phyloP scores from a whole-genome alignment of 2,329 filamentous ascomycete genomes.

The Pleurostoma richardsiae region DNA sequence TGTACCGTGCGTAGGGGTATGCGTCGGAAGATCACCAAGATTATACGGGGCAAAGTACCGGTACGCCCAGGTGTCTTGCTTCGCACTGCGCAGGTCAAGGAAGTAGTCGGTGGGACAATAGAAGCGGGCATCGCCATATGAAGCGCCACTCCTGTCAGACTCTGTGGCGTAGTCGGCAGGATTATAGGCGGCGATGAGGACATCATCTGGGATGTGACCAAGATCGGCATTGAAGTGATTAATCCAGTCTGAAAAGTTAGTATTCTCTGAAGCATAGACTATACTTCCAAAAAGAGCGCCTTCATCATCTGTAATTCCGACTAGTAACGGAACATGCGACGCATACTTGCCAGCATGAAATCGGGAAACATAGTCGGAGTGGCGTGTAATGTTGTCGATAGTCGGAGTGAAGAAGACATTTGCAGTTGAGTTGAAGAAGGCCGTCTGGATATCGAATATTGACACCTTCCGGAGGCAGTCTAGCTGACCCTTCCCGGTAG shows the following conservation, averaged over 20 bases:
- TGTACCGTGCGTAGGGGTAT: constrained; percentile 29
- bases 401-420: constrained; percentile 35
- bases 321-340: constrained; percentile 26
- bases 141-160: constrained; percentile 32
- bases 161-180: constrained; percentile 26
- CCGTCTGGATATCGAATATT: constrained; percentile 20
- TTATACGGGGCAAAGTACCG: constrained; percentile 37
- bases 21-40: constrained; percentile 26
- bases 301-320: constrained; percentile 27
- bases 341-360: constrained; percentile 20
- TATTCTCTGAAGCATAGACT: constrained; percentile 25
- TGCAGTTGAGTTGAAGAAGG: constrained; percentile 27
- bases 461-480: constrained; percentile 28
- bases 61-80: constrained; percentile 35
- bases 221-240: constrained; percentile 31
- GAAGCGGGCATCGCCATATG: constrained; percentile 40
- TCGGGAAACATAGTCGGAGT: constrained; percentile 21
- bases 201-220: constrained; percentile 26
- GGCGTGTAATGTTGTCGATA: constrained; percentile 26
- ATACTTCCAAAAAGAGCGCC: constrained; percentile 26
- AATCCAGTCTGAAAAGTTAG: constrained; percentile 21
- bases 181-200: constrained; percentile 26
- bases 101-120: constrained; percentile 34
- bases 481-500: constrained; percentile 22
- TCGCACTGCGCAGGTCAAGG: constrained; percentile 27